A percentile compares a stretch with the other conserved stretches of the same genome.
These are phyloP conservation scores for Umbelopsis sp. DNA, from an alignment of 192 early-diverging fungal genomes.

Conservation along the genomic window DNA sequence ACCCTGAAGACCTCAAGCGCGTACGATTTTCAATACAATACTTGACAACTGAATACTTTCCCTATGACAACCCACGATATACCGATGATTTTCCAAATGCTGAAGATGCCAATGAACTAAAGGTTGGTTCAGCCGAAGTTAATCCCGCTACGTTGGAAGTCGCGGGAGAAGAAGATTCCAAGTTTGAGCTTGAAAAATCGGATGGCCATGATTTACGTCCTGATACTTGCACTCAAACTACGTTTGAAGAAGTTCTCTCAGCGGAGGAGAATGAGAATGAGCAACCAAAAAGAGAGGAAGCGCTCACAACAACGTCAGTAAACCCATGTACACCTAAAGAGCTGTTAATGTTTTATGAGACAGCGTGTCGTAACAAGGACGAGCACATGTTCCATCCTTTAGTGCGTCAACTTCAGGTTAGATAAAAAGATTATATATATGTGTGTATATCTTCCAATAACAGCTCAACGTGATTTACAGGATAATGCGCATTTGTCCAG, in stretches of 20 bases:
- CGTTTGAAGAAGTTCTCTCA: not conserved
- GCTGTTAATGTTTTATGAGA: slow-evolving; percentile 30
- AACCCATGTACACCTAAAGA: slow-evolving; percentile 2
- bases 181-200: not conserved
- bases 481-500: slow-evolving; percentile 16
- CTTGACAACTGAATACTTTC: slow-evolving; percentile 51
- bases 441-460: not conserved
- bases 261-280: not conserved
- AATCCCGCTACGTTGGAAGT: not conserved
- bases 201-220: not conserved
- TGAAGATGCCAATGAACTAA: slow-evolving; percentile 2
- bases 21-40: slow-evolving; percentile 57
- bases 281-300: slow-evolving; percentile 29
- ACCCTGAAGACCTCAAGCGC: slow-evolving; percentile 43
- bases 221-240: not conserved
- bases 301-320: not conserved
- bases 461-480: not conserved
- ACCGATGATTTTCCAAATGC: not conserved
- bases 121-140: slow-evolving; percentile 10
- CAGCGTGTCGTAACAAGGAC: slow-evolving; percentile 33
- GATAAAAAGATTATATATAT: not conserved
- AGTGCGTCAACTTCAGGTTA: slow-evolving; percentile 23
- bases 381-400: slow-evolving; percentile 25
- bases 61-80: slow-evolving; percentile 25
- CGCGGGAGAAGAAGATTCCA: not conserved